A percentile compares a stretch with the other conserved stretches of the same genome.
These are phyloP conservation scores for Monosporozyma servazzii DNA, from an alignment of 805 yeast species.

Conservation along the genomic window DNA sequence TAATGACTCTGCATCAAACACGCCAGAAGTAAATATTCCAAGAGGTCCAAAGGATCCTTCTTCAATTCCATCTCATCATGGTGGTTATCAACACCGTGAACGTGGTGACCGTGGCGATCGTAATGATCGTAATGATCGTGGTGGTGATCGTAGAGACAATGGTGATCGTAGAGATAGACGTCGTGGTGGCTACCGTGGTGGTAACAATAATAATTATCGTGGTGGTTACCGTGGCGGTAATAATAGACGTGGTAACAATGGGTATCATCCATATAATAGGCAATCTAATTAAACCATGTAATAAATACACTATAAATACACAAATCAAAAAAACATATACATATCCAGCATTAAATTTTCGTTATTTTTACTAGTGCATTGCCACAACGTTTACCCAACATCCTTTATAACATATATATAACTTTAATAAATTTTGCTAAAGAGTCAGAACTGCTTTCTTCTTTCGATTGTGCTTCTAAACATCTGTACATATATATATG, in stretches of 20 bases:
- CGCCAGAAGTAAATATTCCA: conserved; percentile 35
- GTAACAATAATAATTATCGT: conserved; percentile 17
- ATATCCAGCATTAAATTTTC: not conserved
- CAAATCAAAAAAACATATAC: not conserved
- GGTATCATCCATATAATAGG: conserved; percentile 30
- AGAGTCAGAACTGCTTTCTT: no score
- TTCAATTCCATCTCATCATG: conserved; percentile 30
- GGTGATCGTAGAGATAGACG: conserved; percentile 28
- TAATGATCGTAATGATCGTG: conserved; percentile 29
- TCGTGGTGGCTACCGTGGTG: conserved; percentile 28
- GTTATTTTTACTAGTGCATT: not conserved
- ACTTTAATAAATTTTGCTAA: no score
- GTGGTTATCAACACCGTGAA: conserved; percentile 46
- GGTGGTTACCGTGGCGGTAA: conserved; percentile 7
- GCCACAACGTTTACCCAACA: not conserved
- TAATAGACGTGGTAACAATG: conserved; percentile 19
- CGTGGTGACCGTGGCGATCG: conserved; percentile 41
- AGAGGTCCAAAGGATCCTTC: conserved; percentile 41
- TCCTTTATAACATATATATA: not conserved
- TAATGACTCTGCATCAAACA: conserved; percentile 20
- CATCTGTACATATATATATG: no score
- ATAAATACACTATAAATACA: not conserved
- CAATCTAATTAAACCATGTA: conserved; percentile 5
- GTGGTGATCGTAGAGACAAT: conserved; percentile 28
- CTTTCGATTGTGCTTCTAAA: no score